A percentile compares a stretch with the other conserved stretches of the same genome.
Conservation (phyloP, 2,329 filamentous ascomycete genomes). For the Fusarium liriodendri region DNA sequence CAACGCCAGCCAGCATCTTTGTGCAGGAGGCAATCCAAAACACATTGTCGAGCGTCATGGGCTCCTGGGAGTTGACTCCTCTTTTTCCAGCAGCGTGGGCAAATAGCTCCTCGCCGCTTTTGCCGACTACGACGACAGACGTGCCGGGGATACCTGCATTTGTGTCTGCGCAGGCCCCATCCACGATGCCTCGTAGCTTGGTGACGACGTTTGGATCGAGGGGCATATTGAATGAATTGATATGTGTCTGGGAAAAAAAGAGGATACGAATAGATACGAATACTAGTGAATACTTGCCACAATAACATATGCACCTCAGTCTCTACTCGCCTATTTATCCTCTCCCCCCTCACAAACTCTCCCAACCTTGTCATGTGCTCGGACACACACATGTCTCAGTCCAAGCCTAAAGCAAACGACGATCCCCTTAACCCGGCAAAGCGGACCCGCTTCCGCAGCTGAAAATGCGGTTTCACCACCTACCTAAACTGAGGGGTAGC, state of each 20-base stretch:
- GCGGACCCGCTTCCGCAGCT: conserved; percentile 34
- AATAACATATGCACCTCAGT: background rate
- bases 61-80: conserved; percentile 55
- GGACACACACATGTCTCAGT: background rate
- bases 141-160: conserved; percentile 57
- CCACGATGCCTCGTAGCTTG: conserved; percentile 46
- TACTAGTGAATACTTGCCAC: background rate
- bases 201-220: conserved; percentile 24
- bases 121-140: conserved; percentile 59
- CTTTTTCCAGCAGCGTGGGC: conserved; percentile 60
- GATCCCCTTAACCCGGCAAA: background rate
- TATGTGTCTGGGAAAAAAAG: background rate
- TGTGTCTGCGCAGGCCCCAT: conserved; percentile 51
- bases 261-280: background rate
- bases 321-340: background rate
- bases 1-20: conserved; percentile 64
- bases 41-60: conserved; percentile 69
- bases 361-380: background rate
- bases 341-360: background rate
- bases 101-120: conserved; percentile 59
- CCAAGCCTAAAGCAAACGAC: background rate
- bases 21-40: conserved; percentile 72
- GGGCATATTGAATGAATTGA: conserved; percentile 18
- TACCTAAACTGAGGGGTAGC: conserved; percentile 1
- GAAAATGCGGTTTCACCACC: background rate